Conservation (phyloP, 1,139 yeast species). For the Groenewaldozyma auringiensis region DNA sequence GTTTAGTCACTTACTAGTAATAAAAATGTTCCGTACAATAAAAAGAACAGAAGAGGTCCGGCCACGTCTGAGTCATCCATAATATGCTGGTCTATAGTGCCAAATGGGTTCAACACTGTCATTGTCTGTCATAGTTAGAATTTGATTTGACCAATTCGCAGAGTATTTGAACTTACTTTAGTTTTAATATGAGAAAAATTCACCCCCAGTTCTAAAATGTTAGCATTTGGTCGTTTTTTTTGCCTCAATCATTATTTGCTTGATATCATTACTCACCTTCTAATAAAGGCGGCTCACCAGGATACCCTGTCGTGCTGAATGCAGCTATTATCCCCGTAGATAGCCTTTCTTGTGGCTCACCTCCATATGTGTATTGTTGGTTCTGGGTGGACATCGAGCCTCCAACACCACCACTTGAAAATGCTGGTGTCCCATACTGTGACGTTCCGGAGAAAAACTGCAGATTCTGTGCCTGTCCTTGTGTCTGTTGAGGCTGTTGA, state of each 20-base stretch:
- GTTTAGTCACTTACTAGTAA: conserved; percentile 41
- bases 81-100: conserved; percentile 59
- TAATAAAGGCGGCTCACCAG: conserved; percentile 85
- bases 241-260: not conserved
- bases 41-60: conserved; percentile 87
- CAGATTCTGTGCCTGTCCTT: conserved; percentile 12
- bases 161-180: conserved; percentile 33
- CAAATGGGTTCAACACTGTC: conserved; percentile 77
- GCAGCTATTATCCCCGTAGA: conserved; percentile 83
- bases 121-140: conserved; percentile 41
- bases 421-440: conserved; percentile 23
- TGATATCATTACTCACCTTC: conserved; percentile 36
- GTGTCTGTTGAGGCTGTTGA: conserved; percentile 13
- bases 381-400: conserved; percentile 18
- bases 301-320: conserved; percentile 85
- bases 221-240: not conserved
- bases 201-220: conserved; percentile 64
- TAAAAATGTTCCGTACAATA: conserved; percentile 78
- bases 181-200: conserved; percentile 80
- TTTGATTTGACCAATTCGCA: not conserved
- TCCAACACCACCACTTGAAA: conserved; percentile 13
- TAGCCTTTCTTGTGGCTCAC: conserved; percentile 38
- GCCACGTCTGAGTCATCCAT: conserved; percentile 91
- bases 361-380: conserved; percentile 17
- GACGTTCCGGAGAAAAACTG: conserved; percentile 24